Evolutionary conservation across 2,329 filamentous ascomycete genomes (phyloP).

Genomic region (Thielaviopsis euricoi): DNA sequence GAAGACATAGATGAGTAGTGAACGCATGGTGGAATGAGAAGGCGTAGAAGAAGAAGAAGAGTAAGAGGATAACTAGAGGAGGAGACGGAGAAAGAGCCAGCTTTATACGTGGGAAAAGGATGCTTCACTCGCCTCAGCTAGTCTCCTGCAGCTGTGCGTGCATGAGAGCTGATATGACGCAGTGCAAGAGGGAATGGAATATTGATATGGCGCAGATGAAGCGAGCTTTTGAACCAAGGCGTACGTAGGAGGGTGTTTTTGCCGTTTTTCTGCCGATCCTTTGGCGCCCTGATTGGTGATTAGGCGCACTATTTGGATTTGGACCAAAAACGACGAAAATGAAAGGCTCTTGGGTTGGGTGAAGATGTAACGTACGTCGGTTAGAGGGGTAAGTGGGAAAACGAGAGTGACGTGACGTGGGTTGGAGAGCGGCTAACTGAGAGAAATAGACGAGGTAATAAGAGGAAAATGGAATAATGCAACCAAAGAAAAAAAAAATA

Average conservation of each 20-base stretch:
- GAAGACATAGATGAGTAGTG: slow-evolving; percentile 7
- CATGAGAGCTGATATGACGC: background rate
- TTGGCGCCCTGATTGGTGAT: background rate
- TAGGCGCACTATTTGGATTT: too few species aligned
- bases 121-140: background rate
- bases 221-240: too few species aligned
- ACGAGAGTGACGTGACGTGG: too few species aligned
- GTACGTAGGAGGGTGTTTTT: too few species aligned
- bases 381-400: background rate
- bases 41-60: background rate
- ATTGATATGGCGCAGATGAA: background rate
- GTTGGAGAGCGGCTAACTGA: background rate
- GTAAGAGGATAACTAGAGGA: background rate
- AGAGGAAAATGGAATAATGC: background rate
- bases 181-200: background rate
- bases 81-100: background rate
- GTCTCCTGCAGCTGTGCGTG: background rate
- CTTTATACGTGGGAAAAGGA: background rate
- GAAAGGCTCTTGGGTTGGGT: background rate
- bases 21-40: background rate
- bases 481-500: background rate
- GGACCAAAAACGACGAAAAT: background rate
- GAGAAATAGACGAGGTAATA: background rate
- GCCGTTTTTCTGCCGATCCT: background rate
- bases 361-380: background rate